Evolutionary conservation across 2,329 filamentous ascomycete species (phyloP).

Genomic region (Fusarium verticillioides): DNA sequence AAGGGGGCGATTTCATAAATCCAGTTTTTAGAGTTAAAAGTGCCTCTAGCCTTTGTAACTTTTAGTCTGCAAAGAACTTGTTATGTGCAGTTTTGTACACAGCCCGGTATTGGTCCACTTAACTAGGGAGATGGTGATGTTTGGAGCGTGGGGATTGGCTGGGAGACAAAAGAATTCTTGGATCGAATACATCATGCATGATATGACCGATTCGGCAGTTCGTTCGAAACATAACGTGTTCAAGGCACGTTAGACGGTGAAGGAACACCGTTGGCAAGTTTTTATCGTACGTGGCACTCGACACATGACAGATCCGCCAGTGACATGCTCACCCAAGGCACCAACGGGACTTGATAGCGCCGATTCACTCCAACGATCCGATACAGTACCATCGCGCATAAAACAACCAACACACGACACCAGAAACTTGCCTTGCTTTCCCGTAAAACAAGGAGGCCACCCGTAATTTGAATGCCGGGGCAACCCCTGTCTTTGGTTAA

Average conservation of each 20-base stretch:
- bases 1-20: conserved; percentile 12
- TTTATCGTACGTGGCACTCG: not conserved
- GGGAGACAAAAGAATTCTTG: not conserved
- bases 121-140: not conserved
- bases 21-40: not conserved
- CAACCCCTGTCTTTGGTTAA: conserved; percentile 8
- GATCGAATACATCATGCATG: not conserved
- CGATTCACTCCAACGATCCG: conserved; percentile 9
- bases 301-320: not conserved
- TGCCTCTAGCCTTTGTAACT: not conserved
- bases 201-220: not conserved
- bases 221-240: not conserved
- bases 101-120: not conserved
- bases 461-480: not conserved
- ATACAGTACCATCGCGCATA: not conserved
- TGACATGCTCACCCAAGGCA: not conserved
- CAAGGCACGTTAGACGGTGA: not conserved
- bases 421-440: not conserved
- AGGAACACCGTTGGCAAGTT: not conserved
- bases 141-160: not conserved
- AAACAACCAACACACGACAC: not conserved
- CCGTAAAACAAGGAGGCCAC: not conserved
- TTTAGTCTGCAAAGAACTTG: not conserved
- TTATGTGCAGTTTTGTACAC: not conserved
- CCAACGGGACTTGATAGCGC: not conserved